These are phyloP conservation scores for Neoascochyta sp. DNA, from an alignment of 2,329 filamentous ascomycete species.

Conservation along the genomic window DNA sequence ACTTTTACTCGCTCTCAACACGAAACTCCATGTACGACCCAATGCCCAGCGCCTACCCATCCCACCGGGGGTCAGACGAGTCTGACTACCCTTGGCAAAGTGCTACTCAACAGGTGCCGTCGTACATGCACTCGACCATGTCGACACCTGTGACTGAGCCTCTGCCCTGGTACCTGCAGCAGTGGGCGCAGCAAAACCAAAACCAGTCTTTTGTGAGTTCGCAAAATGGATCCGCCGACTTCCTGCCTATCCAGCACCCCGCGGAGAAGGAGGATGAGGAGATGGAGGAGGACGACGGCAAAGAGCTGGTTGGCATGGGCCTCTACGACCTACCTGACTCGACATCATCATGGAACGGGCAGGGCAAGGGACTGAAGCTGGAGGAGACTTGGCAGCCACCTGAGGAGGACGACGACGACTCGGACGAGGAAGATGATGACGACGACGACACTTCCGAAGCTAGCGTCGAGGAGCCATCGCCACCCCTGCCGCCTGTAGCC, in stretches of 20 bases:
- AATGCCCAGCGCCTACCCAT: conserved; percentile 12
- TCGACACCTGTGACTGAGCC: conserved; percentile 31
- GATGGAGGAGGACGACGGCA: conserved; percentile 57
- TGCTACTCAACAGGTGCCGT: conserved; percentile 17
- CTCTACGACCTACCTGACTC: conserved; percentile 70
- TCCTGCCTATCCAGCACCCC: conserved; percentile 50
- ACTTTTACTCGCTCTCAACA: conserved; percentile 36
- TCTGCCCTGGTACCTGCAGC: conserved; percentile 37
- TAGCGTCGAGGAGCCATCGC: conserved; percentile 37
- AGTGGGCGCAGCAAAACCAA: conserved; percentile 37
- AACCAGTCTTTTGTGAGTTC: conserved; percentile 15
- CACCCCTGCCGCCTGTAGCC: conserved; percentile 21
- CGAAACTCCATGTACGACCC: conserved; percentile 30
- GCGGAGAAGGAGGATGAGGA: conserved; percentile 50
- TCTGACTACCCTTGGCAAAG: conserved; percentile 31
- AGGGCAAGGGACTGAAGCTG: conserved; percentile 72
- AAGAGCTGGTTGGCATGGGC: conserved; percentile 77
- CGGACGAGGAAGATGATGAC: conserved; percentile 48
- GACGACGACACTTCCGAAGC: conserved; percentile 44
- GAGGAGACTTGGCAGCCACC: conserved; percentile 77
- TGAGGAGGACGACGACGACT: conserved; percentile 40
- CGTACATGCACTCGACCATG: conserved; percentile 26
- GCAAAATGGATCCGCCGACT: conserved; percentile 39
- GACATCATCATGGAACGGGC: conserved; percentile 53
- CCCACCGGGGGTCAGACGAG: conserved; percentile 21